Conservation (phyloP, 192 early-diverging fungal species). For the Lunasporangiospora selenospora region DNA sequence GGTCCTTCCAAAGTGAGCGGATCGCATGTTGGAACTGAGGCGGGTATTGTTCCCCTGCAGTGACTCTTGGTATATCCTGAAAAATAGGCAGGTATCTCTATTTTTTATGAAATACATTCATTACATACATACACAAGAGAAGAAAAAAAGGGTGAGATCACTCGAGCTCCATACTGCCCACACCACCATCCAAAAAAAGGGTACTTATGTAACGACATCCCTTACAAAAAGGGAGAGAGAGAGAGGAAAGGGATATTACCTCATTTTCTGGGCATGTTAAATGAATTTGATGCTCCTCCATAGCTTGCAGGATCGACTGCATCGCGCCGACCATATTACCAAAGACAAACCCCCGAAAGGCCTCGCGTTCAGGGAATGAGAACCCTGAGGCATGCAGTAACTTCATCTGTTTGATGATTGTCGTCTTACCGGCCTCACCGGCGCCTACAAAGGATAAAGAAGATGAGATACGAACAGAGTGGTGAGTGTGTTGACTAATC, state of each 20-base stretch:
- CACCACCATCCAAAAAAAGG: too few species aligned
- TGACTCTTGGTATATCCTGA: slow-evolving; percentile 36
- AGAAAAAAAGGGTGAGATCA: background rate
- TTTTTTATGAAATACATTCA: background rate
- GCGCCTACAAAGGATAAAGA: slow-evolving; percentile 47
- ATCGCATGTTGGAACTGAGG: slow-evolving; percentile 48
- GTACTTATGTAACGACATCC: background rate
- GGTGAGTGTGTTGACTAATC: too few species aligned
- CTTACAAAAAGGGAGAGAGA: background rate
- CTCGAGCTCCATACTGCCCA: background rate
- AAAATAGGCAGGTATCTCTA: slow-evolving; percentile 49
- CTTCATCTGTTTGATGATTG: slow-evolving; percentile 67
- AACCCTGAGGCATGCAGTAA: slow-evolving; percentile 63
- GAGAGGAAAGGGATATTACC: background rate
- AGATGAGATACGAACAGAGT: too few species aligned
- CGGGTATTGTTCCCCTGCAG: slow-evolving; percentile 43
- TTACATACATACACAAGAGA: background rate
- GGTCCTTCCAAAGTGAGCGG: slow-evolving; percentile 53
- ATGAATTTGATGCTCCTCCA: slow-evolving; percentile 22
- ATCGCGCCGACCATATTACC: slow-evolving; percentile 55
- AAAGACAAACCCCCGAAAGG: slow-evolving; percentile 53
- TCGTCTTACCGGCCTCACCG: slow-evolving; percentile 66
- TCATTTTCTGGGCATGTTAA: slow-evolving; percentile 13
- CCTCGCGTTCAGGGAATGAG: slow-evolving; percentile 46
- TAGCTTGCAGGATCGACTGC: slow-evolving; percentile 56